Percentiles rank a stretch among this genome's conserved stretches.
Evolutionary conservation across 2,329 filamentous ascomycete genomes (phyloP).

Genomic region (Bipolaris cookei): DNA sequence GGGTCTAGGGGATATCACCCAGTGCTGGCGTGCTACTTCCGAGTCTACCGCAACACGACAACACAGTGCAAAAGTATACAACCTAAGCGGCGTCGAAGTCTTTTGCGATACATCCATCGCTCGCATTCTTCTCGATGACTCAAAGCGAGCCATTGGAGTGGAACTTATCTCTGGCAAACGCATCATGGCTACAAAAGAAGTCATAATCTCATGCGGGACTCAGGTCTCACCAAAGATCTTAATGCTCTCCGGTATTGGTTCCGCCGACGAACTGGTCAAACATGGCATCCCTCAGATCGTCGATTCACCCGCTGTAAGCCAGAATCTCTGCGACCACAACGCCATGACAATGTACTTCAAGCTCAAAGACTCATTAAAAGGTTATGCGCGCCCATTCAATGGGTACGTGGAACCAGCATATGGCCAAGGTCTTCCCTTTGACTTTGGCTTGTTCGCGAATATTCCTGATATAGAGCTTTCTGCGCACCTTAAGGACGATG

Average conservation of each 20-base stretch:
- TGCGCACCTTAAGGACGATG: slow-evolving; percentile 5
- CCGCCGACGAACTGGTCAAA: slow-evolving; percentile 16
- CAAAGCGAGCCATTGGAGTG: slow-evolving; percentile 36
- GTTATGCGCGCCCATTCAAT: slow-evolving; percentile 26
- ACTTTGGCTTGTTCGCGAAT: slow-evolving; percentile 21
- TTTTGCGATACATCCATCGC: slow-evolving; percentile 15
- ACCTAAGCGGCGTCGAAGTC: slow-evolving; percentile 21
- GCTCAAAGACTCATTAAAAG: slow-evolving; percentile 21
- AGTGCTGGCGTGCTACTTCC: slow-evolving; percentile 23
- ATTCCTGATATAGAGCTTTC: slow-evolving; percentile 20
- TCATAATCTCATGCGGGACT: slow-evolving; percentile 50
- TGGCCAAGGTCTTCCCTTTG: slow-evolving; percentile 25
- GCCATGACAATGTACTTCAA: slow-evolving; percentile 23
- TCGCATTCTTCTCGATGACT: slow-evolving; percentile 21
- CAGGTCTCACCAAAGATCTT: slow-evolving; percentile 51
- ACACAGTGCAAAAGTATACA: slow-evolving; percentile 28
- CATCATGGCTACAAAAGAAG: slow-evolving; percentile 44
- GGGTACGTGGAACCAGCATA: slow-evolving; percentile 23
- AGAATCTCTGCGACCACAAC: slow-evolving; percentile 31
- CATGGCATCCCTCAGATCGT: slow-evolving; percentile 22
- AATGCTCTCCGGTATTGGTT: slow-evolving; percentile 50
- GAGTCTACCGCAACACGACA: slow-evolving; percentile 19
- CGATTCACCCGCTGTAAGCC: slow-evolving; percentile 32
- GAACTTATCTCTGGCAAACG: slow-evolving; percentile 7
- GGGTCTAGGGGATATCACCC: slow-evolving; percentile 19